These are phyloP conservation scores for Acer campestre DNA, from an alignment of 345 rosid species.

Conservation along the genomic window DNA sequence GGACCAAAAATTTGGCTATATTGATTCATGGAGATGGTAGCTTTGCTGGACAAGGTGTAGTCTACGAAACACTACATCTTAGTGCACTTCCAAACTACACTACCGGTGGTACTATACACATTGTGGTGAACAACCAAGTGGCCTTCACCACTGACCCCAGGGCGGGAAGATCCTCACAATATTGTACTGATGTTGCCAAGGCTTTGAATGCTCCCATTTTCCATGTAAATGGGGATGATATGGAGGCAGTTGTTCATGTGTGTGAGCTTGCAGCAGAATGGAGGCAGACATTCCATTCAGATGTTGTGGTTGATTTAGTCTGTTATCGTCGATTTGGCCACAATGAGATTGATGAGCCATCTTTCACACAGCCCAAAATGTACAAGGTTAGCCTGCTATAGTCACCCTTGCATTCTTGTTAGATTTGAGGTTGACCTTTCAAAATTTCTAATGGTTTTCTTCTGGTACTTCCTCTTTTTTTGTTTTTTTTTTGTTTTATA, in stretches of 20 bases:
- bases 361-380: constrained; percentile 84
- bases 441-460: background rate
- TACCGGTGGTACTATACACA: constrained; percentile 82
- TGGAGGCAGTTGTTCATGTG: constrained; percentile 77
- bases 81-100: constrained; percentile 85
- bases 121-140: constrained; percentile 88
- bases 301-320: constrained; percentile 79
- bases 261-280: constrained; percentile 90
- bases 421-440: constrained; percentile 2
- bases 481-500: background rate
- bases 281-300: constrained; percentile 87
- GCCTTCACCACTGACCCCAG: constrained; percentile 86
- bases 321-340: constrained; percentile 84
- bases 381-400: constrained; percentile 54
- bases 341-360: constrained; percentile 86
- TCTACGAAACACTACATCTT: constrained; percentile 83
- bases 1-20: constrained; percentile 72
- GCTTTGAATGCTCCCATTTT: constrained; percentile 82
- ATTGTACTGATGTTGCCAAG: constrained; percentile 88
- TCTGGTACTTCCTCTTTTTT: background rate
- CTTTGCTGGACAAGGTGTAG: constrained; percentile 91
- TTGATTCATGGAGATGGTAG: constrained; percentile 93
- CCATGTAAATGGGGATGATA: constrained; percentile 77
- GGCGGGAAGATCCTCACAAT: constrained; percentile 81
- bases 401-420: constrained; percentile 9